phyloP scores from a whole-genome alignment of 2,329 filamentous ascomycete genomes.

The Neofusicoccum parvum region DNA sequence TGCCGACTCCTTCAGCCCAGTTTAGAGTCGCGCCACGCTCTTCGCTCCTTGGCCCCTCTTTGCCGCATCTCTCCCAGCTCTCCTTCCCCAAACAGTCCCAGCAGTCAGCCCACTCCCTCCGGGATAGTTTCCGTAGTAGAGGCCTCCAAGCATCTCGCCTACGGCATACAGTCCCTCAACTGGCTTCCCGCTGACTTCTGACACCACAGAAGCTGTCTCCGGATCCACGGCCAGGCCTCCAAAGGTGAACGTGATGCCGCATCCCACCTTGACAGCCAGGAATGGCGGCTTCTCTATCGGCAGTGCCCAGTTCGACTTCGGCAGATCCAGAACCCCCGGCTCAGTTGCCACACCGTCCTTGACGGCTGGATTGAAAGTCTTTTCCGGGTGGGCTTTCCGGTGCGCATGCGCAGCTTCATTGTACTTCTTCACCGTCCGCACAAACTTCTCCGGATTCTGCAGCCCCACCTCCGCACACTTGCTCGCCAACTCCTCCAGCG shows the following conservation, averaged over 20 bases:
- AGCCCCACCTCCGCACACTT: conserved; percentile 53
- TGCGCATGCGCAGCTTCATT: conserved; percentile 59
- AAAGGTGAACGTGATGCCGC: conserved; percentile 70
- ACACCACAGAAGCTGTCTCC: conserved; percentile 56
- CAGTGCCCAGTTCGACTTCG: conserved; percentile 69
- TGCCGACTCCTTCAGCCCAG: too few species aligned
- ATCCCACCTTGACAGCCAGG: conserved; percentile 64
- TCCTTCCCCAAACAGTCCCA: conserved; percentile 56
- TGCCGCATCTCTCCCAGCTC: conserved; percentile 40
- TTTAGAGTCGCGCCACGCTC: background rate
- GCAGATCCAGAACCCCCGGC: conserved; percentile 51
- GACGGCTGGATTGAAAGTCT: conserved; percentile 60
- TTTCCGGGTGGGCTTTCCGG: conserved; percentile 47
- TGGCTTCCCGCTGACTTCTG: conserved; percentile 44
- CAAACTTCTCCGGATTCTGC: conserved; percentile 48
- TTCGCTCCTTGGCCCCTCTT: background rate
- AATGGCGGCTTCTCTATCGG: conserved; percentile 61
- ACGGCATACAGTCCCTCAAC: conserved; percentile 61
- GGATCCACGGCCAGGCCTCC: conserved; percentile 62
- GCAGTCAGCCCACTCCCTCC: conserved; percentile 64
- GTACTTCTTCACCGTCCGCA: conserved; percentile 57
- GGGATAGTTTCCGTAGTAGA: conserved; percentile 56
- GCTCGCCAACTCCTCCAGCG: conserved; percentile 59
- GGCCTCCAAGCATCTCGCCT: conserved; percentile 65
- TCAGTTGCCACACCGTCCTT: conserved; percentile 66